Evolutionary conservation across 108 stramenopile species (phyloP), one percentile per base, ranked within the genome.

Genomic region (Cyclotella kingstonii): DNA sequence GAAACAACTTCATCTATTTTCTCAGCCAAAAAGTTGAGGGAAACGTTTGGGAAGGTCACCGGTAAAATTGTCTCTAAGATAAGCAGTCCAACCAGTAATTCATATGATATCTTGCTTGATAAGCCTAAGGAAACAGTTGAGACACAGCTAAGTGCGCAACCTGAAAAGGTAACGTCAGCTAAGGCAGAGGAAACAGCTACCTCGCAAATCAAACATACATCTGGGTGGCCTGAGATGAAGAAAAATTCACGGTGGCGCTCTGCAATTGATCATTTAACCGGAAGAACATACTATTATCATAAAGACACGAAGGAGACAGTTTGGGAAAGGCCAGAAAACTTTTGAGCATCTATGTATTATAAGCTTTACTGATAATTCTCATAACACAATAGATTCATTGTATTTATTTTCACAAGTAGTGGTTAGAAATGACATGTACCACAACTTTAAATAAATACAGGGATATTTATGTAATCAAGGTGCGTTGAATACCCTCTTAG

Each of bases 271-370:
- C 66, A 73, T 8, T 23, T 39, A 5, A 64, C 89, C 6, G 84
- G 84, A 21, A 68, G 68, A 36, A 83, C 77, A 17, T 90, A 90
- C 46, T 90, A 86, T 46, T 90, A 84, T 51, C 64, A 81, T 49
- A 52, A 75, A 9, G 70, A 78, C 22, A 68, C 82, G 26, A 51
- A 74, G 39, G 57, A 64, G 50, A 79, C 80, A 11, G 81, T 83
- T 67, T 90, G 89, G 89, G 54, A 84, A 34, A 74, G 75, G 50
- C 73, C 73, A 50, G 0, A 18, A 51, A 48, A 50, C 11, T 39
- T 57, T 31, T 73, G 30, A 40, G n/a, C n/a, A n/a, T n/a, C n/a
- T n/a, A n/a, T n/a, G n/a, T n/a, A n/a, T n/a, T n/a, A n/a, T n/a
- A n/a, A n/a, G n/a, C n/a, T n/a, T n/a, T n/a, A n/a, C n/a, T n/a